Conservation (phyloP, 768 basidiomycete genomes). For the Mycena galericulata region DNA sequence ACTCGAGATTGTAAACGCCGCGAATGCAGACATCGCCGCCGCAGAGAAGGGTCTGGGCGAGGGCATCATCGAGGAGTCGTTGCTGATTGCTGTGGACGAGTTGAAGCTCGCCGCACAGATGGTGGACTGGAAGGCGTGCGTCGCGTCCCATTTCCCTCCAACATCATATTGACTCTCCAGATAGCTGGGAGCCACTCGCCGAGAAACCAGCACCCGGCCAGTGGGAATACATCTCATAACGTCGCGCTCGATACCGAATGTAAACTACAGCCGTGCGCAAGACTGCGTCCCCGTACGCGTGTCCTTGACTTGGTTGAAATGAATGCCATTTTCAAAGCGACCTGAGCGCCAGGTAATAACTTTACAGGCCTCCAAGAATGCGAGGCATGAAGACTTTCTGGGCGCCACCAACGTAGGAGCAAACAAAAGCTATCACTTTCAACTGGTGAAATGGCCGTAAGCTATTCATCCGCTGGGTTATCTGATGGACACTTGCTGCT, state of each 20-base stretch:
- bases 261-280: not conserved
- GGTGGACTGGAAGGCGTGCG: conserved; percentile 97
- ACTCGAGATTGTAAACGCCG: conserved; percentile 76
- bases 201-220: conserved; percentile 85
- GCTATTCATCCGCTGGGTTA: too few species aligned
- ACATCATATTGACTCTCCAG: conserved; percentile 21
- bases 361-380: too few species aligned
- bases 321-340: too few species aligned
- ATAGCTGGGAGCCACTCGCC: conserved; percentile 90
- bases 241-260: conserved; percentile 10
- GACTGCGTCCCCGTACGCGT: too few species aligned
- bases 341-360: too few species aligned
- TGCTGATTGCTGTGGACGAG: conserved; percentile 88
- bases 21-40: conserved; percentile 71
- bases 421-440: too few species aligned
- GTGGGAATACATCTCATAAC: conserved; percentile 80
- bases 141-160: conserved; percentile 39
- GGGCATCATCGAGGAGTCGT: conserved; percentile 88
- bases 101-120: conserved; percentile 81
- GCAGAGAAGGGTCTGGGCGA: conserved; percentile 85
- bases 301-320: too few species aligned
- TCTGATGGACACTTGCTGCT: too few species aligned
- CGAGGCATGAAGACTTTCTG: too few species aligned
- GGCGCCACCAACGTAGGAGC: too few species aligned
- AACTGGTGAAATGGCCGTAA: too few species aligned